Conservation (phyloP, 2,329 filamentous ascomycete species). For the Nothophoma quercina region DNA sequence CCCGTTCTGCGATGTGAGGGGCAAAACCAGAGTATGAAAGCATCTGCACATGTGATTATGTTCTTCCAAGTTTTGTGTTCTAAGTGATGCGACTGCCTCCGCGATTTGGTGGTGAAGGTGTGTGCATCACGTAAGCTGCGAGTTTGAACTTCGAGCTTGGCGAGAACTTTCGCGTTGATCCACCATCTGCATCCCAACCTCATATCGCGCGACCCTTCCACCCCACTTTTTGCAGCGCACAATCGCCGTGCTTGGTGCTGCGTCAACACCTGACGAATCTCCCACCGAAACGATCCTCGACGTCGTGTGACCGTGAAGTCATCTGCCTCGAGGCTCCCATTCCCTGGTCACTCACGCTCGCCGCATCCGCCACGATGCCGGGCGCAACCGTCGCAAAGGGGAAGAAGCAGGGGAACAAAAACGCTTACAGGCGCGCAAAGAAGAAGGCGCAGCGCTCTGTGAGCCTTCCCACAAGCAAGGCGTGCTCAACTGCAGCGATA, state of each 20-base stretch:
- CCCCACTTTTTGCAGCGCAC: background rate
- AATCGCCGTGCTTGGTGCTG: background rate
- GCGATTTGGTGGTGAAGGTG: background rate
- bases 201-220: slow-evolving; percentile 7
- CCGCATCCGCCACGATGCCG: slow-evolving; percentile 31
- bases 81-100: too few species aligned
- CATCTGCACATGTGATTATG: too few species aligned
- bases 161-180: slow-evolving; percentile 15
- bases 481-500: background rate
- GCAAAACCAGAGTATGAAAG: too few species aligned
- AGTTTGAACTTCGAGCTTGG: slow-evolving; percentile 7
- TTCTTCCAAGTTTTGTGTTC: too few species aligned
- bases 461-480: slow-evolving; percentile 30
- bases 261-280: too few species aligned
- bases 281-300: background rate
- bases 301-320: background rate
- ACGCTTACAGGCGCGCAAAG: slow-evolving; percentile 89
- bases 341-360: background rate
- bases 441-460: slow-evolving; percentile 87
- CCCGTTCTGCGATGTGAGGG: too few species aligned
- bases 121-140: slow-evolving; percentile 5
- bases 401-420: slow-evolving; percentile 81
- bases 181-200: slow-evolving; percentile 3
- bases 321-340: background rate
- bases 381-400: slow-evolving; percentile 33